Evolutionary conservation across 2,329 filamentous ascomycete genomes (phyloP), one percentile per base, ranked within the genome.

Genomic region (Remersonia thermophila): DNA sequence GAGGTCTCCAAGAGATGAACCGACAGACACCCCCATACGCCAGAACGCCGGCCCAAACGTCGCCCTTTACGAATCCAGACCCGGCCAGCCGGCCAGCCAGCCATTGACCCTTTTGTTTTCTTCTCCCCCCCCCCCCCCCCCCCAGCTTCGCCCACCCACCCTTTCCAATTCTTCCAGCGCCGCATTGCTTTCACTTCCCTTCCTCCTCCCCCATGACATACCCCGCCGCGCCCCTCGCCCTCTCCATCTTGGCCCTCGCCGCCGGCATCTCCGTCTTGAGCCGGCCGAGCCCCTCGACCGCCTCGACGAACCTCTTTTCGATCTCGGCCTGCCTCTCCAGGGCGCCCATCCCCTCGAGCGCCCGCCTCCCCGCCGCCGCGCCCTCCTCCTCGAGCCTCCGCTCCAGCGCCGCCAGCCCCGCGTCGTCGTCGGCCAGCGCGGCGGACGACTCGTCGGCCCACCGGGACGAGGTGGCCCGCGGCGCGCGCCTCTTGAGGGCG

Each of bases 201-300:
- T 27, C 13, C 16, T 29, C 27, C 23, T 20, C 30, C 16, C 27
- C 33, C 3, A 25, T 29, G 3, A 73, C 70, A 52, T 77, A 77
- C 46, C 71, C 64, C 12, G 67, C 71, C 15, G 73, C 75, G 12
- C 69, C 65, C 42, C 69, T 61, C 39, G 76, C 75, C 54, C 74
- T 64, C 61, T 79, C 74, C 69, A 78, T 77, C 54, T 65, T 71
- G 36, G 75, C 76, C 49, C 76, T 71, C 3, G 70, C 68, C 14
- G 70, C 65, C 12, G 75, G 72, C 68, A 80, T 70, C 26, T 71
- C 68, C 47, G 63, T 64, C 60, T 75, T 75, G 38, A 79, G 45
- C 44, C 63, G 55, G 3, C 58, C 67, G 37, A 79, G 48, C 12
- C 62, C 65, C 32, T 61, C 61, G 2, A 78, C 64, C 0, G 70